Evolutionary conservation across 495 filamentous ascomycete species (phyloP).

Genomic region (Penicillium paxilli): DNA sequence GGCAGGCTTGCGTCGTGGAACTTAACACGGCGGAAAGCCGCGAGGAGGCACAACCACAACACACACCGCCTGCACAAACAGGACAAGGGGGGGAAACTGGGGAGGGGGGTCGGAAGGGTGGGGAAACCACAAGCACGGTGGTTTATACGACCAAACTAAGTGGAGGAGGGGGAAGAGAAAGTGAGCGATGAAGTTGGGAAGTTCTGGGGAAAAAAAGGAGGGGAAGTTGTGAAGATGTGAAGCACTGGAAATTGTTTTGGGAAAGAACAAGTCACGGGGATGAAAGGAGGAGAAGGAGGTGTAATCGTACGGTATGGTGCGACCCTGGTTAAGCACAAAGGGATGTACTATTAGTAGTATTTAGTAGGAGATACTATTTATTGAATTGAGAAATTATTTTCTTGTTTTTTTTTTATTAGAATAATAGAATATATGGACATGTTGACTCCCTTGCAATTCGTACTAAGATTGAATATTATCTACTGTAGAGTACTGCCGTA

Average conservation of each 20-base stretch:
- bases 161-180: not conserved
- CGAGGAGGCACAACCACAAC: slow-evolving; percentile 34
- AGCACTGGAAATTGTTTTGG: slow-evolving; percentile 14
- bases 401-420: no score
- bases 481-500: no score
- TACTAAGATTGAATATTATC: no score
- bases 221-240: slow-evolving; percentile 6
- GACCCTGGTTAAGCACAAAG: slow-evolving; percentile 1
- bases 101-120: not conserved
- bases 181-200: not conserved
- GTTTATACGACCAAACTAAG: not conserved
- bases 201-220: slow-evolving; percentile 11
- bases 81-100: slow-evolving; percentile 14
- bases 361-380: not conserved
- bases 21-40: slow-evolving; percentile 42
- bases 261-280: slow-evolving; percentile 22
- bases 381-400: no score
- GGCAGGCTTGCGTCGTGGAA: slow-evolving; percentile 41
- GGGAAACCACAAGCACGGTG: slow-evolving; percentile 1
- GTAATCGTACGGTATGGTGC: slow-evolving; percentile 19
- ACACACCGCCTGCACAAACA: slow-evolving; percentile 44
- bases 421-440: no score
- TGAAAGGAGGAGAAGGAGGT: not conserved
- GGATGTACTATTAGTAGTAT: no score
- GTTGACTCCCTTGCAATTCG: no score